Evolutionary conservation across 176 grass and related monocot species (phyloP).

Genomic region (Triticum monococcum): DNA sequence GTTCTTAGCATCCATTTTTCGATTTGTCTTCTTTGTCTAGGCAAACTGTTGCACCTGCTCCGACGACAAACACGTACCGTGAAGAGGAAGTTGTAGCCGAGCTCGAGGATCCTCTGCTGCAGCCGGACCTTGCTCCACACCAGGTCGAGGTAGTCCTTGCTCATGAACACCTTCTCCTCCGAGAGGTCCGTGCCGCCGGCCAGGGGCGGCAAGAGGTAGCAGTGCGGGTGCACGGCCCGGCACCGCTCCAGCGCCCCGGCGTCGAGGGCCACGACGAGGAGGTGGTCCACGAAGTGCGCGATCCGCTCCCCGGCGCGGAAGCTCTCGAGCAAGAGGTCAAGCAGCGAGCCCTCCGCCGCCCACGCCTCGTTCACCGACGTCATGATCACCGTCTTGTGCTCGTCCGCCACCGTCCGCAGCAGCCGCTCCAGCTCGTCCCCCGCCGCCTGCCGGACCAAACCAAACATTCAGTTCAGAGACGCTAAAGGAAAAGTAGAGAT

Average conservation of each 20-base stretch:
- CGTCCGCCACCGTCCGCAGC: constrained; percentile 51
- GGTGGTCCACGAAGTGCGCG: constrained; percentile 48
- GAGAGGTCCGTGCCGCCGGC: constrained; percentile 49
- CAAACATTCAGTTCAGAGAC: not conserved
- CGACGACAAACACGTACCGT: constrained; percentile 40
- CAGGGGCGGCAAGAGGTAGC: constrained; percentile 51
- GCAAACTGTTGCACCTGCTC: not conserved
- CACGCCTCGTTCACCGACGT: constrained; percentile 84
- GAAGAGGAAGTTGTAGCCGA: constrained; percentile 94
- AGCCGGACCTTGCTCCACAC: constrained; percentile 84
- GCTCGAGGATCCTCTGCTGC: constrained; percentile 69
- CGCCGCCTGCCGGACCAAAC: not conserved
- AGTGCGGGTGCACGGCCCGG: constrained; percentile 58
- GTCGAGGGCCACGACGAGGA: constrained; percentile 74
- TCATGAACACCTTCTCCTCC: constrained; percentile 75
- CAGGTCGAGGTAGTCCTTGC: constrained; percentile 71
- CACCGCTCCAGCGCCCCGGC: constrained; percentile 48
- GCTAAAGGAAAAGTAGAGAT: not conserved
- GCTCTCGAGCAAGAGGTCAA: constrained; percentile 78
- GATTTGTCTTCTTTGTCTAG: not conserved
- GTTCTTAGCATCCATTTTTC: not conserved
- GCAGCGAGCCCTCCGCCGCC: constrained; percentile 63
- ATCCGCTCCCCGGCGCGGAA: constrained; percentile 58
- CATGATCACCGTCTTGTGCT: constrained; percentile 73
- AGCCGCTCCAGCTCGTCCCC: constrained; percentile 36